These are phyloP conservation scores for Torrubiellomyces zombiae DNA, from an alignment of 2,329 filamentous ascomycete species.

Conservation along the genomic window DNA sequence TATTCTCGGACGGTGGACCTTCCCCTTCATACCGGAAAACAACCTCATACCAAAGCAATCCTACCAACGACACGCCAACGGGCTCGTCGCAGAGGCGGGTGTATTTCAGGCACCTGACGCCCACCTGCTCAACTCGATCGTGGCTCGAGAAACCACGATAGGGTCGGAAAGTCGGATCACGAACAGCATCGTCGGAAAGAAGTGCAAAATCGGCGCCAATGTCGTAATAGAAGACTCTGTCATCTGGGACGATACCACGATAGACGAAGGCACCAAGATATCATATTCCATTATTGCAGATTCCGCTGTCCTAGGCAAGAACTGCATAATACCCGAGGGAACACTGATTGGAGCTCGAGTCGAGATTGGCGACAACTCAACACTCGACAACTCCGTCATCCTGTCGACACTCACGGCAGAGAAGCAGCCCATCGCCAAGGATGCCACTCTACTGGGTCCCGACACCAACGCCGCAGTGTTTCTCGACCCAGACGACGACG, in stretches of 20 bases:
- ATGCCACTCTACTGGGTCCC: slow-evolving; percentile 29
- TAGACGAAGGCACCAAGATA: slow-evolving; percentile 60
- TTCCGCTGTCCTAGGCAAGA: slow-evolving; percentile 52
- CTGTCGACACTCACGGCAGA: slow-evolving; percentile 19
- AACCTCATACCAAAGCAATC: slow-evolving; percentile 66
- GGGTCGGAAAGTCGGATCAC: slow-evolving; percentile 53
- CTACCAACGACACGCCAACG: slow-evolving; percentile 53
- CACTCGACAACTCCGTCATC: slow-evolving; percentile 18
- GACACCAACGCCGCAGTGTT: slow-evolving; percentile 34
- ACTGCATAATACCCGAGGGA: slow-evolving; percentile 52
- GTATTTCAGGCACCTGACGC: slow-evolving; percentile 61
- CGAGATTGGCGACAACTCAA: slow-evolving; percentile 45
- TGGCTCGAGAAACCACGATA: slow-evolving; percentile 62
- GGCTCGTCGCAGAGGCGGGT: slow-evolving; percentile 62
- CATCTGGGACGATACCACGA: slow-evolving; percentile 70
- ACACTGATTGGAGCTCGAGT: slow-evolving; percentile 69
- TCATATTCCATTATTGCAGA: slow-evolving; percentile 61
- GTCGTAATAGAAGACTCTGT: slow-evolving; percentile 66
- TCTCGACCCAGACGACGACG: slow-evolving; percentile 28
- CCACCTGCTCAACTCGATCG: slow-evolving; percentile 51
- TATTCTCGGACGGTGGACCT: slow-evolving; percentile 73
- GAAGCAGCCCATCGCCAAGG: slow-evolving; percentile 20
- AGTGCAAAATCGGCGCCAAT: slow-evolving; percentile 75
- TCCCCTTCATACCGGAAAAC: slow-evolving; percentile 76
- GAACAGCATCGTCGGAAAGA: slow-evolving; percentile 66